Evolutionary conservation across 2,329 filamentous ascomycete species (phyloP).

Genomic region (Emmonsia crescens): DNA sequence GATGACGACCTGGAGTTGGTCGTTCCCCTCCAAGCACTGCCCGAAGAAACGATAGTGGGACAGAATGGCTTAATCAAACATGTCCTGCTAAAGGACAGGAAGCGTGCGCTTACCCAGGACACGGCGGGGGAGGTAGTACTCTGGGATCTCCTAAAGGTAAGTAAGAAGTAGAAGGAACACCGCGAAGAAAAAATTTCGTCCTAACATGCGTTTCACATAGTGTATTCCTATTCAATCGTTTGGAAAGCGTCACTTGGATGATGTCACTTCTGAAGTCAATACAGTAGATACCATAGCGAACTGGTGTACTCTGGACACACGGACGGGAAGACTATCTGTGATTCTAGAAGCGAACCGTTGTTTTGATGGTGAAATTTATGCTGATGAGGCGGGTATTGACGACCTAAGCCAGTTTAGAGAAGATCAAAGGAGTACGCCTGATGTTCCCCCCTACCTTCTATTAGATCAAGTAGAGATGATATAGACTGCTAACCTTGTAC

Average conservation of each 20-base stretch:
- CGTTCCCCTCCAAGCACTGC: slow-evolving; percentile 56
- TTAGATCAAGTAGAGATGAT: not conserved
- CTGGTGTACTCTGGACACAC: slow-evolving; percentile 91
- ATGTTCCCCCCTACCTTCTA: not conserved
- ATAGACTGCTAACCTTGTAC: not conserved
- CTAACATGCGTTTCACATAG: slow-evolving; percentile 33
- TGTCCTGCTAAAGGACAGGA: slow-evolving; percentile 78
- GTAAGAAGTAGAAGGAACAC: slow-evolving; percentile 11
- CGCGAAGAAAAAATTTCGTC: not conserved
- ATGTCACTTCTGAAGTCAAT: slow-evolving; percentile 78
- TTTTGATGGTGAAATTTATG: slow-evolving; percentile 96
- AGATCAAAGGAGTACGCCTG: slow-evolving; percentile 72
- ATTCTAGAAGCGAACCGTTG: slow-evolving; percentile 89
- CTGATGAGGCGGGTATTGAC: slow-evolving; percentile 69
- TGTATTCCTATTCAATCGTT: slow-evolving; percentile 85
- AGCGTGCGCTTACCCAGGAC: slow-evolving; percentile 80
- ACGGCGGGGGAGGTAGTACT: slow-evolving; percentile 89
- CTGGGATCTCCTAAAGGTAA: slow-evolving; percentile 83
- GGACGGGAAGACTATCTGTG: slow-evolving; percentile 83
- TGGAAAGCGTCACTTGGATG: slow-evolving; percentile 86
- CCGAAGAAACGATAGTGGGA: slow-evolving; percentile 78
- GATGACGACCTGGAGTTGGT: slow-evolving; percentile 39
- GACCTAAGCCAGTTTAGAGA: slow-evolving; percentile 74
- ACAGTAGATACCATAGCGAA: slow-evolving; percentile 82
- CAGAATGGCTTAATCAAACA: slow-evolving; percentile 94